phyloP scores from a whole-genome alignment of 228 moss, liverwort and hornwort genomes.

The Sphagnum magellanicum region DNA sequence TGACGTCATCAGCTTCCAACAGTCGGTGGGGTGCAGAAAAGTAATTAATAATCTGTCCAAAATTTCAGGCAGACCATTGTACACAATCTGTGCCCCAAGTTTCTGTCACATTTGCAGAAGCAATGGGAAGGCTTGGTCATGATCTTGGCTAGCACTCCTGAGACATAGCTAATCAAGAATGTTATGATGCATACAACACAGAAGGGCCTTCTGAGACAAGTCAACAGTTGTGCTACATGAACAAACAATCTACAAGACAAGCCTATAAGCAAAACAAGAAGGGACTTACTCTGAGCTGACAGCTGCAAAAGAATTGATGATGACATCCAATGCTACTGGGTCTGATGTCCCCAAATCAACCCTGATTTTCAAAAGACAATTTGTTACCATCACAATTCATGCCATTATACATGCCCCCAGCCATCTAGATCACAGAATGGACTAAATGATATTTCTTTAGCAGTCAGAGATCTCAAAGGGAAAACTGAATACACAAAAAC shows the following conservation, averaged over 20 bases:
- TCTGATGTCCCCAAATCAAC: conserved; percentile 95
- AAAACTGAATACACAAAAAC: neutral
- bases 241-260: neutral
- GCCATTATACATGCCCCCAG: neutral
- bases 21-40: too few relatives aligned
- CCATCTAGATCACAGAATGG: neutral
- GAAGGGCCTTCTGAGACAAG: neutral
- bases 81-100: neutral
- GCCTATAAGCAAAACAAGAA: neutral
- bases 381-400: neutral
- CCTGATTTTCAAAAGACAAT: conserved; percentile 18
- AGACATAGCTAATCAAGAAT: neutral
- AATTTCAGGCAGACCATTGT: too few relatives aligned
- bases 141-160: too few relatives aligned
- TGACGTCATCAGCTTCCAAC: too few relatives aligned
- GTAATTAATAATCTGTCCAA: too few relatives aligned
- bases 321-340: conserved; percentile 77
- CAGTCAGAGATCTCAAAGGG: neutral
- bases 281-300: conserved; percentile 73
- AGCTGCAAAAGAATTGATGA: conserved; percentile 65
- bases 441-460: neutral
- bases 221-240: neutral
- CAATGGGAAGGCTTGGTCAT: too few relatives aligned
- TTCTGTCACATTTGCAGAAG: too few relatives aligned
- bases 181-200: neutral